phyloP scores from a whole-genome alignment of 768 basidiomycete genomes.

The Hygrophorus pudorinus region DNA sequence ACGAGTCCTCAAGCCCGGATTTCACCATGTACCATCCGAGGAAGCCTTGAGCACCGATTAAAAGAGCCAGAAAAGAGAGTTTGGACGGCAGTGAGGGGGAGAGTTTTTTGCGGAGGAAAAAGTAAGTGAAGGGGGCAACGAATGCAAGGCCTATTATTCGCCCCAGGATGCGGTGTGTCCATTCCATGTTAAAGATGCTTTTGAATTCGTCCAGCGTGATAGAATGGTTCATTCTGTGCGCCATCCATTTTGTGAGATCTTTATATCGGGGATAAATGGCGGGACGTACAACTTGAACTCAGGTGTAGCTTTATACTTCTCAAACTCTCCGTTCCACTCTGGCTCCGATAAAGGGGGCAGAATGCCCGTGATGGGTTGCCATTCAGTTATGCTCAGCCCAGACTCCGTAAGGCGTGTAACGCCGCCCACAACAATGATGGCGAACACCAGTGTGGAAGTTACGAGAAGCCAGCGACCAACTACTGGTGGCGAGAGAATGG shows the following conservation, averaged over 20 bases:
- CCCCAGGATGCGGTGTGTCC: constrained; percentile 89
- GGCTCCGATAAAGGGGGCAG: constrained; percentile 68
- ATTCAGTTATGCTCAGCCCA: constrained; percentile 96
- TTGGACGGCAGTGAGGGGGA: constrained; percentile 50
- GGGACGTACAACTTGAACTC: constrained; percentile 85
- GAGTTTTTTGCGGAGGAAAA: constrained; percentile 60
- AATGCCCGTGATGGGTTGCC: constrained; percentile 86
- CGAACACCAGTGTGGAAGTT: constrained; percentile 81
- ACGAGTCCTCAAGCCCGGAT: constrained; percentile 80
- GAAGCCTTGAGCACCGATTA: constrained; percentile 86
- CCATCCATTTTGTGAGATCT: constrained; percentile 2
- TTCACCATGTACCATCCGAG: constrained; percentile 99
- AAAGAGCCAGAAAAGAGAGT: constrained; percentile 60
- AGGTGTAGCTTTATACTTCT: constrained; percentile 89
- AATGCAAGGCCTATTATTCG: constrained; percentile 79
- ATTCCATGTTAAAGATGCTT: constrained; percentile 97
- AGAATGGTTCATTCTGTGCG: constrained; percentile 71
- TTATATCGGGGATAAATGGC: background rate
- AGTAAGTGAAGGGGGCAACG: constrained; percentile 78
- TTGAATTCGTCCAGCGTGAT: constrained; percentile 90
- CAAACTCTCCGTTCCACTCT: constrained; percentile 84
- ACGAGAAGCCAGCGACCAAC: constrained; percentile 81
- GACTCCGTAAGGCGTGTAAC: constrained; percentile 96
- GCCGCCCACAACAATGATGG: constrained; percentile 91
- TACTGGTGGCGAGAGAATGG: constrained; percentile 52